Base-by-base conservation (phyloP, 306 rosid species). In the Casuarina glauca region DNA sequence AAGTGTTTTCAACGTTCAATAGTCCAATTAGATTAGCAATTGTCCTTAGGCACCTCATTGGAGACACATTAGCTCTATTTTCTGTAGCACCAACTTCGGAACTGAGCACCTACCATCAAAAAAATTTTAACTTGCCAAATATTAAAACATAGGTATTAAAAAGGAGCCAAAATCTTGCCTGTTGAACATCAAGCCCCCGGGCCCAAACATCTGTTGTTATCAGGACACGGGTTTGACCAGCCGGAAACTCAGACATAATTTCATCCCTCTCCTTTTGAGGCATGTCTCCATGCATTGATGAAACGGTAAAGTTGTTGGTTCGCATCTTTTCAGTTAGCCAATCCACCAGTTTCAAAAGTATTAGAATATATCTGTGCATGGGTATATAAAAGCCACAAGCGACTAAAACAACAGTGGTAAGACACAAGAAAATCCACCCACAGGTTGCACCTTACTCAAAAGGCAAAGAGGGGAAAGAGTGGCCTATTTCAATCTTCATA, bases 201-300 rank as follows among this genome's bases (percentile, higher is more conserved):
- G 98, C 98, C 98, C 98, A 95, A 76, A 95, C 97, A 87, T 95
- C 98, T 15, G 98, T 95, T 46, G 98, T 95, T 51, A 95, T 95
- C 66, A 95, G 91, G 16, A 95, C 98, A 35, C 98, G 97, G 66
- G 98, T 95, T 72, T 90, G 84, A 60, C 97, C 99, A 78, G 88
- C 72, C 50, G 97, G 92, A 42, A 95, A 95, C 89, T 95, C 97
- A 26, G 83, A 87, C 99, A 95, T 95, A 72, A 95, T 95, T 58
- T 97, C 97, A 76, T 95, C 99, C 86, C 99, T 85, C 81, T 95
- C 99, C 80, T 73, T 95, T 78, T 95, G 99, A 70, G 99, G 99
- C 97, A 95, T 95, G 86, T 95, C 99, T 19, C 99, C 99, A 55
- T 95, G 99, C 99, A 95, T 95, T 41, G 97, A 79, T 70, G 99